These are phyloP conservation scores for Paraphaeosphaeria minitans DNA, from an alignment of 2,329 filamentous ascomycete genomes.

Conservation along the genomic window DNA sequence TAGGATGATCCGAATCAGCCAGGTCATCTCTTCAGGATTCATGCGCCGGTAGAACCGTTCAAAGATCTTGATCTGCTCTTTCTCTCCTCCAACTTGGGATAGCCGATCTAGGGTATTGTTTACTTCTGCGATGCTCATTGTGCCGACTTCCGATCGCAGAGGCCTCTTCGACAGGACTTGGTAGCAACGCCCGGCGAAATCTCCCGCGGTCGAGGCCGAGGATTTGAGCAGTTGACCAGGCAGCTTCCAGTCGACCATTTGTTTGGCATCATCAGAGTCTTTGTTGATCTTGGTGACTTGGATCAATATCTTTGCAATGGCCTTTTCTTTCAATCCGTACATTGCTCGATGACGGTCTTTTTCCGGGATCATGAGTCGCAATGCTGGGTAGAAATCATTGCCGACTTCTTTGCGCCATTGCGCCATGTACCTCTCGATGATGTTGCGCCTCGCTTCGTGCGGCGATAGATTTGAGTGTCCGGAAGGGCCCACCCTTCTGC, in stretches of 20 bases:
- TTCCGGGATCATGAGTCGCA: conserved; percentile 88
- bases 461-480: conserved; percentile 66
- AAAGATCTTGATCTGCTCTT: conserved; percentile 82
- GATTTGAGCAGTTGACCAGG: conserved; percentile 64
- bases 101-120: conserved; percentile 84
- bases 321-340: conserved; percentile 92
- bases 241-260: conserved; percentile 88
- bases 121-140: conserved; percentile 86
- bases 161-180: conserved; percentile 85
- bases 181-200: conserved; percentile 88
- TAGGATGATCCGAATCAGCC: conserved; percentile 92
- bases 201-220: conserved; percentile 69
- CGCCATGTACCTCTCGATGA: conserved; percentile 85
- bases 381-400: conserved; percentile 88
- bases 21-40: conserved; percentile 92
- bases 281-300: conserved; percentile 91
- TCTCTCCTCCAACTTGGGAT: conserved; percentile 75
- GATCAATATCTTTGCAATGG: conserved; percentile 87
- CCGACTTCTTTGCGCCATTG: conserved; percentile 89
- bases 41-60: conserved; percentile 84
- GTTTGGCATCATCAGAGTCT: conserved; percentile 85
- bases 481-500: conserved; percentile 65
- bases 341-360: conserved; percentile 91
- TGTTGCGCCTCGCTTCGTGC: conserved; percentile 76
- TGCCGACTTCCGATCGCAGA: conserved; percentile 72